Percentiles rank a stretch among this genome's conserved stretches.
These are phyloP conservation scores for Verticillium tricorpus DNA, from an alignment of 2,329 filamentous ascomycete genomes.

Conservation along the genomic window DNA sequence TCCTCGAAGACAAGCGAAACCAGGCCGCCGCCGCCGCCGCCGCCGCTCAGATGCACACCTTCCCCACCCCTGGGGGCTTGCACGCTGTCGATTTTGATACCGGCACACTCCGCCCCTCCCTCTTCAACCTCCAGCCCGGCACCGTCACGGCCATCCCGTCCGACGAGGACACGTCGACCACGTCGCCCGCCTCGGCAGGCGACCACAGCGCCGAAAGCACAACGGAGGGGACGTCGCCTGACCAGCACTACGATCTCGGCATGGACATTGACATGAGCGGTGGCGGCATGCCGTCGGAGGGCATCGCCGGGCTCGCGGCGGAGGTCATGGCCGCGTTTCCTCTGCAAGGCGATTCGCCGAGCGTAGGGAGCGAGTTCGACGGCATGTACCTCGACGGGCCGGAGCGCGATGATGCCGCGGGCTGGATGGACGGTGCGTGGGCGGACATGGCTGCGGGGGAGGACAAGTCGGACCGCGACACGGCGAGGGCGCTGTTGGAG, in stretches of 20 bases:
- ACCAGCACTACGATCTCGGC: neutral
- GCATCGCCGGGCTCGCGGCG: constrained; percentile 24
- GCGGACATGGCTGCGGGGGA: constrained; percentile 21
- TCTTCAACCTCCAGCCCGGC: constrained; percentile 10
- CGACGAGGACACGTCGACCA: constrained; percentile 13
- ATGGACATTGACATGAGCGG: constrained; percentile 1
- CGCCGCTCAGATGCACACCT: neutral
- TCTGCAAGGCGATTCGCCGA: constrained; percentile 19
- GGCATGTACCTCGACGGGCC: constrained; percentile 23
- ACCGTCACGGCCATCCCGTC: constrained; percentile 11
- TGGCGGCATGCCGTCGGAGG: constrained; percentile 16
- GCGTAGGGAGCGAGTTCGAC: constrained; percentile 16
- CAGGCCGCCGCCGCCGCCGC: neutral
- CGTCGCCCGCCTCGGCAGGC: constrained; percentile 8
- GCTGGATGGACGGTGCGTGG: constrained; percentile 35
- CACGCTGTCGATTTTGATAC: constrained; percentile 8
- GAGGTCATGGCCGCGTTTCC: constrained; percentile 28
- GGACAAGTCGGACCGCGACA: constrained; percentile 29
- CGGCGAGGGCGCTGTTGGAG: constrained; percentile 31
- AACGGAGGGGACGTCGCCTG: constrained; percentile 7
- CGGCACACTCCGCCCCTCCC: constrained; percentile 4
- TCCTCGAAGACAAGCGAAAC: constrained; percentile 21
- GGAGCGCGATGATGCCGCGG: constrained; percentile 19
- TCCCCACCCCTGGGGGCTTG: neutral
- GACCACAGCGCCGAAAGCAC: constrained; percentile 1